Evolutionary conservation across 1,139 yeast genomes (phyloP).

Genomic region (Suhomyces bolitotheri): DNA sequence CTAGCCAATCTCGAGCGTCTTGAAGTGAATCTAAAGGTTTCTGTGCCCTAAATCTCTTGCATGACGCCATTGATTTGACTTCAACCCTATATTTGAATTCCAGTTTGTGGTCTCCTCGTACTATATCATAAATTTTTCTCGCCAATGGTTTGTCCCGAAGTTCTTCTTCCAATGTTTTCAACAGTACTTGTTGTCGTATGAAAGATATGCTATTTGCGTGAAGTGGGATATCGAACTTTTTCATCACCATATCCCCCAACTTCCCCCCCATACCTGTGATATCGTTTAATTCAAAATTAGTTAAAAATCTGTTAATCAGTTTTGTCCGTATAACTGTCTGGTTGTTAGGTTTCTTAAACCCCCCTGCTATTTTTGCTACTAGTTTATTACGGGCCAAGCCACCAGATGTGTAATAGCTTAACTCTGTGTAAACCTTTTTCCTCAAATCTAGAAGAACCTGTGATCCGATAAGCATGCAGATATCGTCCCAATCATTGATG

Average conservation of each 20-base stretch:
- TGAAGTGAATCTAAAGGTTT: constrained; percentile 51
- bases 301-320: constrained; percentile 53
- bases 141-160: constrained; percentile 46
- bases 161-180: constrained; percentile 34
- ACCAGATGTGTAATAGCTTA: constrained; percentile 87
- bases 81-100: constrained; percentile 60
- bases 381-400: constrained; percentile 79
- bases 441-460: constrained; percentile 56
- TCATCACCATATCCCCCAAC: constrained; percentile 62
- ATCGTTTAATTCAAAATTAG: constrained; percentile 65
- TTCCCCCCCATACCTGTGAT: constrained; percentile 94
- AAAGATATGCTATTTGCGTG: constrained; percentile 42
- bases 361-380: constrained; percentile 88
- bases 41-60: constrained; percentile 66
- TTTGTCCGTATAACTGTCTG: constrained; percentile 70
- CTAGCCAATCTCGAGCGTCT: constrained; percentile 78
- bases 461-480: constrained; percentile 67
- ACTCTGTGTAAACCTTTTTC: constrained; percentile 45
- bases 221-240: constrained; percentile 45
- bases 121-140: constrained; percentile 53
- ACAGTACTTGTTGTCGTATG: constrained; percentile 48
- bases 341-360: constrained; percentile 77
- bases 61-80: constrained; percentile 84
- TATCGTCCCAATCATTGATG: constrained; percentile 83
- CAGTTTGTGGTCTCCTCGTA: constrained; percentile 59